Conservation (phyloP, 2,329 filamentous ascomycete species). For the Emmonsia crescens region DNA sequence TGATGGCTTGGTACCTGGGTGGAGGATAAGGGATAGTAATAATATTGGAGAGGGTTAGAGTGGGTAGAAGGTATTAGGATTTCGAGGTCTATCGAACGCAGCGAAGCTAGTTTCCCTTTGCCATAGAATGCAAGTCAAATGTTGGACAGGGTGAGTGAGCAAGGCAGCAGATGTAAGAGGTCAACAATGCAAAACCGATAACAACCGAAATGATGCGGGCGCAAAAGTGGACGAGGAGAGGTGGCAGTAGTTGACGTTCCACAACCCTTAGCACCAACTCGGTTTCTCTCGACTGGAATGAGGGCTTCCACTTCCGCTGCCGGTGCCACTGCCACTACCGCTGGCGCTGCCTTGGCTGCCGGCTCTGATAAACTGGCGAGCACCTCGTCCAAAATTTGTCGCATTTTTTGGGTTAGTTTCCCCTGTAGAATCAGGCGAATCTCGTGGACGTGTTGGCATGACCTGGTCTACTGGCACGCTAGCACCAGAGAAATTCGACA, state of each 20-base stretch:
- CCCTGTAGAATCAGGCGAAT: slow-evolving; percentile 21
- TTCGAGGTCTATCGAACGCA: neutral
- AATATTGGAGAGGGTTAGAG: neutral
- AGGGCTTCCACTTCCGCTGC: slow-evolving; percentile 33
- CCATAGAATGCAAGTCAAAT: neutral
- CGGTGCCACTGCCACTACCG: slow-evolving; percentile 28
- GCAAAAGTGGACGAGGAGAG: neutral
- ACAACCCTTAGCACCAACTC: slow-evolving; percentile 13
- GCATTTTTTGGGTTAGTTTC: slow-evolving; percentile 23
- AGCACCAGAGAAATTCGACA: slow-evolving; percentile 31
- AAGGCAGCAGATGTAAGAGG: neutral
- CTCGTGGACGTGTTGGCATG: slow-evolving; percentile 23
- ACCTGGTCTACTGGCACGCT: slow-evolving; percentile 28
- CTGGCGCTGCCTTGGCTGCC: slow-evolving; percentile 40
- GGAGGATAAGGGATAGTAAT: neutral
- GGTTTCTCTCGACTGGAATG: slow-evolving; percentile 27
- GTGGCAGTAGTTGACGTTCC: neutral
- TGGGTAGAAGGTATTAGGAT: neutral
- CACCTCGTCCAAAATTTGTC: slow-evolving; percentile 25
- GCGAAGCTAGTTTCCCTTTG: neutral
- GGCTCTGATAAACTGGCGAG: slow-evolving; percentile 30
- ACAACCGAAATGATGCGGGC: neutral
- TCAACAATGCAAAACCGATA: neutral
- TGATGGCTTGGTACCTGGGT: neutral
- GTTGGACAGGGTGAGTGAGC: neutral